Evolutionary conservation across 2,329 filamentous ascomycete genomes (phyloP).

Genomic region (Chaetomium olivaceum): DNA sequence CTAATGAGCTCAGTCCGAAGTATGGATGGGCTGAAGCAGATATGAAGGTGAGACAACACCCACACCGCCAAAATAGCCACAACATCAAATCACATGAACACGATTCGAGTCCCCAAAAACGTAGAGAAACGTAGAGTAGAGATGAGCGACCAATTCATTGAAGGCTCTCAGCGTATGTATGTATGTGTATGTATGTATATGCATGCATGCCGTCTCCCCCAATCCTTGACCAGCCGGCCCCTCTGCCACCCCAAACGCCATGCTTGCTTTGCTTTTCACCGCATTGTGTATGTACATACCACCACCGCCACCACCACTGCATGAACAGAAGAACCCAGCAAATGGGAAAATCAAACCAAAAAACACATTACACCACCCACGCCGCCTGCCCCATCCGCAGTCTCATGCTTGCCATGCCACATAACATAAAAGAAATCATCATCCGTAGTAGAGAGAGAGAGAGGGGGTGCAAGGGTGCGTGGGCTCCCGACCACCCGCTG

Average conservation of each 20-base stretch:
- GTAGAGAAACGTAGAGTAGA: neutral
- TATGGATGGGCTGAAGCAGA: neutral
- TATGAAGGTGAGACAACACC: neutral
- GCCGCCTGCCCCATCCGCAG: neutral
- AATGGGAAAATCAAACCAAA: neutral
- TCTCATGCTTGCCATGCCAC: constrained; percentile 17
- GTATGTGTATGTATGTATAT: neutral
- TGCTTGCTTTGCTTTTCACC: constrained; percentile 8
- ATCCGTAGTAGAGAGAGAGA: constrained; percentile 10
- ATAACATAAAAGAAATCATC: constrained; percentile 13
- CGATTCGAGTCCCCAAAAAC: neutral
- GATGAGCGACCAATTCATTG: neutral
- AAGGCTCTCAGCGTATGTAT: neutral
- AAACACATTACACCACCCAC: constrained; percentile 7
- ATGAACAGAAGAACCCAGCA: neutral
- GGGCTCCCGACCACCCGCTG: neutral
- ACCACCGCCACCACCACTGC: neutral
- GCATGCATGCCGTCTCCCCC: neutral
- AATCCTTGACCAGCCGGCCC: no score
- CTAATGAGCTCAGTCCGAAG: neutral
- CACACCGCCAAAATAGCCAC: neutral
- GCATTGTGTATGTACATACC: neutral
- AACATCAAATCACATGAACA: neutral
- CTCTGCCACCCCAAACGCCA: neutral
- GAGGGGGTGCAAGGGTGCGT: neutral